These are phyloP conservation scores for Maudiozyma humilis DNA, from an alignment of 1,139 yeast genomes.

Conservation along the genomic window DNA sequence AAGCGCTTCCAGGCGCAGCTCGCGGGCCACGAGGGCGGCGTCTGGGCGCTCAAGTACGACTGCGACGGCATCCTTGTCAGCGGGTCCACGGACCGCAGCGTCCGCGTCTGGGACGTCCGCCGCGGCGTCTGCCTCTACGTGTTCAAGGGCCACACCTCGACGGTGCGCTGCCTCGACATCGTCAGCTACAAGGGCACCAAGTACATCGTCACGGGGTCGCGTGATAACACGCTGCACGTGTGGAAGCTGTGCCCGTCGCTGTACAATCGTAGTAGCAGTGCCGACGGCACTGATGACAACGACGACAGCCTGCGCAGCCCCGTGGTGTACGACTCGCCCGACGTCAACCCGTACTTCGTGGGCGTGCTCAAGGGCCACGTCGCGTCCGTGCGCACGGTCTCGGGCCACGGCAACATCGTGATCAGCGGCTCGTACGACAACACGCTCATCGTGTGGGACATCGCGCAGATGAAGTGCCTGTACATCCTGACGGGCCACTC, in stretches of 20 bases:
- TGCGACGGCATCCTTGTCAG: slow-evolving; percentile 54
- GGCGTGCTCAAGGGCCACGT: slow-evolving; percentile 79
- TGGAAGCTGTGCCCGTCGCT: slow-evolving; percentile 73
- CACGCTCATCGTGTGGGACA: slow-evolving; percentile 88
- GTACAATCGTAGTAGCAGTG: slow-evolving; percentile 6
- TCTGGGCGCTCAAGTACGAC: slow-evolving; percentile 89
- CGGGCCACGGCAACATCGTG: slow-evolving; percentile 76
- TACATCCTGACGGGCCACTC: slow-evolving; percentile 75
- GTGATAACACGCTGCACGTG: slow-evolving; percentile 82
- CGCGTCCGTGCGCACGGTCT: slow-evolving; percentile 78
- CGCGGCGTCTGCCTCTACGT: slow-evolving; percentile 52
- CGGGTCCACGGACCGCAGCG: slow-evolving; percentile 88
- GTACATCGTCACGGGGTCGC: slow-evolving; percentile 75
- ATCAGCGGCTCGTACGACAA: slow-evolving; percentile 90
- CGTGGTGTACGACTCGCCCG: slow-evolving; percentile 35
- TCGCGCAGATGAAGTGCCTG: slow-evolving; percentile 62
- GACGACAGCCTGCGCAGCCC: slow-evolving; percentile 15
- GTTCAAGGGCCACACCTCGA: slow-evolving; percentile 84
- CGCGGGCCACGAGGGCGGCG: slow-evolving; percentile 93
- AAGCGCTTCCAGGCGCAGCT: slow-evolving; percentile 64
- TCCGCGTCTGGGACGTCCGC: slow-evolving; percentile 77
- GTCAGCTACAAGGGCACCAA: slow-evolving; percentile 55
- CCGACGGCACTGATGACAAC: slow-evolving; percentile 24
- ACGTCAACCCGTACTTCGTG: slow-evolving; percentile 63
- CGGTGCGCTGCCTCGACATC: slow-evolving; percentile 84